Percentiles rank a stretch among this genome's conserved stretches.
Conservation (phyloP, 257 asterid species). For the Lycium barbarum region DNA sequence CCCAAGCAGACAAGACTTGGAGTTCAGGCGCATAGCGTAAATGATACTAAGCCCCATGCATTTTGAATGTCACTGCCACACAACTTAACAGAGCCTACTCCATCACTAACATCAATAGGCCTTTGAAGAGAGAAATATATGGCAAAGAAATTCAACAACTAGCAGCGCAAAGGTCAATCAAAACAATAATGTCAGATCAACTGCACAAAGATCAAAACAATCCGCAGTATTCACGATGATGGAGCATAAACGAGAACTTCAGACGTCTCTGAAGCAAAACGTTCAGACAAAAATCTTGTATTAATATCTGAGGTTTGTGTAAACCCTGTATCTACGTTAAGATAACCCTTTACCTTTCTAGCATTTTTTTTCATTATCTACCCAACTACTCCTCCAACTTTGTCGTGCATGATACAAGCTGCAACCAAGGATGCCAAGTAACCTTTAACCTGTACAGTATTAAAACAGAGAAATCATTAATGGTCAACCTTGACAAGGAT, state of each 20-base stretch:
- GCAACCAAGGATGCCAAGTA: neutral
- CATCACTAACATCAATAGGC: neutral
- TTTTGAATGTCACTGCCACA: neutral
- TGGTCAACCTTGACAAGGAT: neutral
- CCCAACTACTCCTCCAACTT: slow-evolving; percentile 20
- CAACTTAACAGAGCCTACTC: neutral
- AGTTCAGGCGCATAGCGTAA: neutral
- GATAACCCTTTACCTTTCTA: neutral
- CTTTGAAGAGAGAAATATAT: neutral
- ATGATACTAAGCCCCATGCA: neutral
- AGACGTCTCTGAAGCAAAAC: neutral
- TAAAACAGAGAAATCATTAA: neutral
- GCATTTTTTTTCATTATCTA: neutral
- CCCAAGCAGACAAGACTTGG: neutral
- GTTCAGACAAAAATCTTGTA: slow-evolving; percentile 22
- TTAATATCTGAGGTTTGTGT: slow-evolving; percentile 21
- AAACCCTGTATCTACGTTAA: neutral
- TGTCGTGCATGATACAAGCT: slow-evolving; percentile 20
- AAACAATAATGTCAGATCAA: slow-evolving; percentile 8
- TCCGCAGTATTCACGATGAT: neutral
- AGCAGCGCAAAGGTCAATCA: neutral
- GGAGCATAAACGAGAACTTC: neutral
- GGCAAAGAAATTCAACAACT: neutral
- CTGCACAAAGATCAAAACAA: neutral
- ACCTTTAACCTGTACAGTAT: neutral